Conservation (phyloP, 2,329 filamentous ascomycete species). For the Amylocarpus encephaloides region DNA sequence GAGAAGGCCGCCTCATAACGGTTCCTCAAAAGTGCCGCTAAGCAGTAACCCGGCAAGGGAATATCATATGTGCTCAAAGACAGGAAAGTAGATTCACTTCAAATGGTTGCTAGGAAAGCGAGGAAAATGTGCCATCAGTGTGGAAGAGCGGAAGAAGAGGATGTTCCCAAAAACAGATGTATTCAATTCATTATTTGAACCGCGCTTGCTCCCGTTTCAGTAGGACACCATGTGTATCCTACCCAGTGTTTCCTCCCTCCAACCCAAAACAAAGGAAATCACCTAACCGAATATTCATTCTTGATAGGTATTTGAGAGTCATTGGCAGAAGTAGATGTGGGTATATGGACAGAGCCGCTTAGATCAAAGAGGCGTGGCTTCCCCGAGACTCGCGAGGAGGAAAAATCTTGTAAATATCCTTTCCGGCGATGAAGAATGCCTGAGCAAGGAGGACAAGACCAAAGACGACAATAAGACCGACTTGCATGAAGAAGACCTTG, state of each 20-base stretch:
- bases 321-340: too few species aligned
- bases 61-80: too few species aligned
- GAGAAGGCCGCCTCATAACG: neutral
- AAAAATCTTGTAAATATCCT: slow-evolving; percentile 13
- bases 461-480: slow-evolving; percentile 43
- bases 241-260: neutral
- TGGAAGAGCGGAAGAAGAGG: too few species aligned
- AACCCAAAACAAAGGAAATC: neutral
- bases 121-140: too few species aligned
- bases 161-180: too few species aligned
- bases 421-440: slow-evolving; percentile 41
- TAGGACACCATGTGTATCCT: too few species aligned
- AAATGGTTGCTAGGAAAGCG: too few species aligned
- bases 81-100: too few species aligned
- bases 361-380: neutral
- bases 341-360: neutral
- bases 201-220: too few species aligned
- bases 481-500: slow-evolving; percentile 59
- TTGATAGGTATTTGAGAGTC: too few species aligned
- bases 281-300: neutral
- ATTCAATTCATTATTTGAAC: too few species aligned
- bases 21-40: neutral
- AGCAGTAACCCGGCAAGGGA: too few species aligned
- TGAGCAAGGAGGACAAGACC: slow-evolving; percentile 46
- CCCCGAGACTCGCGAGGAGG: neutral